A percentile compares a stretch with the other conserved stretches of the same genome.
Conservation (phyloP, 805 yeast genomes). For the Pichia occidentalis region DNA sequence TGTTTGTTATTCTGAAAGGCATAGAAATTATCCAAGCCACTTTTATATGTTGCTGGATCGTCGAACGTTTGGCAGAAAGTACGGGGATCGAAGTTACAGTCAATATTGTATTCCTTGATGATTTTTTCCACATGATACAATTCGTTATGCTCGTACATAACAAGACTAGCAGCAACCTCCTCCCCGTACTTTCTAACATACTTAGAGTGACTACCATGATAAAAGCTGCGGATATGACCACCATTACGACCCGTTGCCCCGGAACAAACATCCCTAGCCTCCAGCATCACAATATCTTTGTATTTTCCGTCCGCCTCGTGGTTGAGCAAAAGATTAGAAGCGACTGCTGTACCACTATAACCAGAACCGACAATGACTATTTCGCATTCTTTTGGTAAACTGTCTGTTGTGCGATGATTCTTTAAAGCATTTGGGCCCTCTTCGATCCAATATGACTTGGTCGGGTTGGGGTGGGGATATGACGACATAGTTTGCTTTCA, state of each 20-base stretch:
- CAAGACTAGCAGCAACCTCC: constrained; percentile 30
- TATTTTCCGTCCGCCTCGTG: constrained; percentile 19
- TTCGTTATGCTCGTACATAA: constrained; percentile 33
- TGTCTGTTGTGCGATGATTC: constrained; percentile 14
- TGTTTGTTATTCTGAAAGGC: constrained; percentile 25
- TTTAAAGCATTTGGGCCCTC: constrained; percentile 7
- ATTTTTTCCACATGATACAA: constrained; percentile 29
- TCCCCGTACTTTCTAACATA: constrained; percentile 18
- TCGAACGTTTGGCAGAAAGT: constrained; percentile 32
- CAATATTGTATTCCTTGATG: constrained; percentile 30
- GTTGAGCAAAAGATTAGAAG: constrained; percentile 19
- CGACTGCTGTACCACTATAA: constrained; percentile 38
- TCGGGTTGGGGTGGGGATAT: constrained; percentile 19
- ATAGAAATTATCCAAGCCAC: constrained; percentile 20
- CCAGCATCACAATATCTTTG: constrained; percentile 22
- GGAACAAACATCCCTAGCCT: constrained; percentile 35
- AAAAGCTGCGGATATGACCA: constrained; percentile 39
- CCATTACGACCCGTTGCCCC: constrained; percentile 45
- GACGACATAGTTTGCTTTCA: background rate
- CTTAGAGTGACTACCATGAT: constrained; percentile 17
- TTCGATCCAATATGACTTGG: constrained; percentile 14
- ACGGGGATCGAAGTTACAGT: constrained; percentile 33
- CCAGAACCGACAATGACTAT: constrained; percentile 41
- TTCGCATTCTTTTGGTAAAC: constrained; percentile 34
- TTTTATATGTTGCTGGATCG: constrained; percentile 11